These are phyloP conservation scores for Colletotrichum incanum DNA, from an alignment of 2,329 filamentous ascomycete genomes.

Conservation along the genomic window DNA sequence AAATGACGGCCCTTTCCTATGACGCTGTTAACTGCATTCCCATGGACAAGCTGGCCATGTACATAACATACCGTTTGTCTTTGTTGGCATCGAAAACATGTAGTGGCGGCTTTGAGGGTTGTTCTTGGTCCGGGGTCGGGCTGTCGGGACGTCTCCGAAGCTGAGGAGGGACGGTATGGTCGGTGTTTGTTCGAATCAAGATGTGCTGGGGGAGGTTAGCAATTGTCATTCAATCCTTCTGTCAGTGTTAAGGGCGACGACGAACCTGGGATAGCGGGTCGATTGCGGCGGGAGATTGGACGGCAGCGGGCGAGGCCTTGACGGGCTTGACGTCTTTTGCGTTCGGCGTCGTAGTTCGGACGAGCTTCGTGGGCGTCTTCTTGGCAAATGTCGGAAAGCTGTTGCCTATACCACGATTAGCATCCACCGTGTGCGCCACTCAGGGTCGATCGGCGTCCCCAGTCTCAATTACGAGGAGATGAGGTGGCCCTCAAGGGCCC, in stretches of 20 bases:
- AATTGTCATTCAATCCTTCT: not conserved
- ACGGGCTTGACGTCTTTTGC: constrained; percentile 43
- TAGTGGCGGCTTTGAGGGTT: constrained; percentile 56
- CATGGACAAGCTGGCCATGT: not conserved
- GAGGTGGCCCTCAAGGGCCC: not conserved
- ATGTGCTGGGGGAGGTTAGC: constrained; percentile 65
- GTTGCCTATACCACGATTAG: constrained; percentile 35
- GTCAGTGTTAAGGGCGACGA: not conserved
- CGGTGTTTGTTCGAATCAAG: constrained; percentile 77
- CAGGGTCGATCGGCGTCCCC: constrained; percentile 12
- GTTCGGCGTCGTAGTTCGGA: constrained; percentile 37
- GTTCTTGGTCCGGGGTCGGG: constrained; percentile 59
- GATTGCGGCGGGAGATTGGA: constrained; percentile 45
- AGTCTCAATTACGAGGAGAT: constrained; percentile 5
- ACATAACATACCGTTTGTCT: constrained; percentile 75
- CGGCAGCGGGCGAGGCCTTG: constrained; percentile 39
- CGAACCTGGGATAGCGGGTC: constrained; percentile 52
- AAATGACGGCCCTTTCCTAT: constrained; percentile 90
- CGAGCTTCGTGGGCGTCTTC: constrained; percentile 41
- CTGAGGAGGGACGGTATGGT: constrained; percentile 70
- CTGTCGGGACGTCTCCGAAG: constrained; percentile 70
- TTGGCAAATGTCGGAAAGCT: constrained; percentile 40
- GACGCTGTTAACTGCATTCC: constrained; percentile 12
- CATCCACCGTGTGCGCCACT: constrained; percentile 27
- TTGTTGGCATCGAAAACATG: constrained; percentile 63